These are phyloP conservation scores for Mortierella sp. DNA, from an alignment of 371 early-diverging fungal genomes.

Conservation along the genomic window DNA sequence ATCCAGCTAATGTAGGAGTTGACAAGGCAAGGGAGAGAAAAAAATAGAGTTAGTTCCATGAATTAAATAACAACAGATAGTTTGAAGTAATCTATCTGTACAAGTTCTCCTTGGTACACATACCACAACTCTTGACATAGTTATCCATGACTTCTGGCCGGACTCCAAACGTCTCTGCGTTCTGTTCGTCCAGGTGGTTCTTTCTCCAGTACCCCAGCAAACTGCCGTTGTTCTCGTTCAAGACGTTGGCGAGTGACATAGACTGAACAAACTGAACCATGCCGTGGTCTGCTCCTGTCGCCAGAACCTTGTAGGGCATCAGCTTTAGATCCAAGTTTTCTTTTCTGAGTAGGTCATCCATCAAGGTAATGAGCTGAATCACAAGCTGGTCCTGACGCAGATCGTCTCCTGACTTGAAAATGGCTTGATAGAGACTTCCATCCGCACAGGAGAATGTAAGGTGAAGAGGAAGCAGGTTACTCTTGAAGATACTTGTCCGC, in stretches of 20 bases:
- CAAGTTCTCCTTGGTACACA: slow-evolving; percentile 14
- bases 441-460: slow-evolving; percentile 87
- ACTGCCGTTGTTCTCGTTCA: slow-evolving; percentile 88
- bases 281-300: slow-evolving; percentile 93
- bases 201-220: slow-evolving; percentile 84
- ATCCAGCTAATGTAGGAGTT: slow-evolving; percentile 79
- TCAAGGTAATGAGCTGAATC: slow-evolving; percentile 95
- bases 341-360: slow-evolving; percentile 93
- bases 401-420: slow-evolving; percentile 98
- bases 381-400: slow-evolving; percentile 98
- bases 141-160: slow-evolving; percentile 92
- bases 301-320: slow-evolving; percentile 95
- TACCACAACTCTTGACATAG: slow-evolving; percentile 95
- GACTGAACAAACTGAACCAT: slow-evolving; percentile 94
- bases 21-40: neutral
- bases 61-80: neutral
- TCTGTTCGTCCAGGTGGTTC: slow-evolving; percentile 73
- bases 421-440: slow-evolving; percentile 85
- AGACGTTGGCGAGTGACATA: slow-evolving; percentile 87
- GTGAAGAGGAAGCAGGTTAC: slow-evolving; percentile 87
- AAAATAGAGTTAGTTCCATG: neutral
- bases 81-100: neutral
- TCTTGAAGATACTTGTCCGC: slow-evolving; percentile 91
- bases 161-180: slow-evolving; percentile 77
- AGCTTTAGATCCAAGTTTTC: slow-evolving; percentile 95